phyloP scores from a whole-genome alignment of 192 early-diverging fungal species.

The Gigaspora rosea region DNA sequence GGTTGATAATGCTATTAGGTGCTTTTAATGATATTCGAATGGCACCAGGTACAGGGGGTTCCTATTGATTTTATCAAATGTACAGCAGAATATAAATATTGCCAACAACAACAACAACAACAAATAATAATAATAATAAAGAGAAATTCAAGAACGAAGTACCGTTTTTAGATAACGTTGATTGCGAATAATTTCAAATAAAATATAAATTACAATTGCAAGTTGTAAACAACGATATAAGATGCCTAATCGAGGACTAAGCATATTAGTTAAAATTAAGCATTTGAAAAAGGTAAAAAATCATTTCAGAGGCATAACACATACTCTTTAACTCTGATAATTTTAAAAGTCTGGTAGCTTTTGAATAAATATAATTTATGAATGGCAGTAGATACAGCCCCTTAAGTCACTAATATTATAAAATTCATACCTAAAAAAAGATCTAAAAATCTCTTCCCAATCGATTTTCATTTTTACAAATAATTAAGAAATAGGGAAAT shows the following conservation, averaged over 20 bases:
- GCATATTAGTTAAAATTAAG: neutral
- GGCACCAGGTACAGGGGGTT: conserved; percentile 22
- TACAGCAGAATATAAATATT: neutral
- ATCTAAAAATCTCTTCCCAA: no score
- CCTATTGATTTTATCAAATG: neutral
- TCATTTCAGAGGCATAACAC: neutral
- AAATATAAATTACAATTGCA: conserved; percentile 1
- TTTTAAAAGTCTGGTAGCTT: conserved; percentile 18
- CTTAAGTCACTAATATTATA: no score
- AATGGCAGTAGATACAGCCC: no score
- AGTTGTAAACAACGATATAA: conserved; percentile 10
- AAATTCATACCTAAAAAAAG: no score
- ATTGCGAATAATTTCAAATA: neutral
- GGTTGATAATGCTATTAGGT: neutral
- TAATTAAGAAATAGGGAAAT: no score
- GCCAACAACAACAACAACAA: neutral
- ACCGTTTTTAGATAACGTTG: conserved; percentile 30
- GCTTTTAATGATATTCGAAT: conserved; percentile 25
- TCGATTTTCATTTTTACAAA: no score
- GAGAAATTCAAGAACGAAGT: neutral
- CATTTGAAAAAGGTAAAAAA: neutral
- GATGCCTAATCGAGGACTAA: conserved; percentile 10
- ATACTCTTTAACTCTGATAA: conserved; percentile 22
- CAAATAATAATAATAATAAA: neutral
- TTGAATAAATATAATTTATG: no score